Base-by-base conservation (phyloP, 306 rosid genomes). In the Senna siamea region DNA sequence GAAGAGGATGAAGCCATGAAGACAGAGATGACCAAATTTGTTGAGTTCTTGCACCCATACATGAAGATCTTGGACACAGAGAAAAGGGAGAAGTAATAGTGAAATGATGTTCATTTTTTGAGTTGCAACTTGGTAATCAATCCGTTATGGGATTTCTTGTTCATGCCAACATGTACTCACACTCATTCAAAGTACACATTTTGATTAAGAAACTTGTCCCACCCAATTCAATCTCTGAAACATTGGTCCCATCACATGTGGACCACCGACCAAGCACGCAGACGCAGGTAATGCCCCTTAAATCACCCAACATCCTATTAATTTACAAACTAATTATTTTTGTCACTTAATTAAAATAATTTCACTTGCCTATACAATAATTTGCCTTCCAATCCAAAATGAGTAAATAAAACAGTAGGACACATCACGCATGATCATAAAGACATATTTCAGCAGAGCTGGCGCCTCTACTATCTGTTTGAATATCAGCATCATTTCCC, bases 401-500 rank as follows among this genome's bases (percentile, higher is more conserved):
- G 43, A 4, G 53, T 40, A 38, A 62, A 44, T 15, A 62, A 64
- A 71, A 58, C 43, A 58, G 17, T 22, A 2, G 11, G 14, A 23
- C 69, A 75, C 13, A 0, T 58, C 19, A 26, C 20, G 12, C 63
- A n/a, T 50, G 55, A 9, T 17, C 70, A 68, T 69, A n/a, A 74
- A 70, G 48, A 74, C 44, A 40, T 66, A 58, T 78, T 78, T 79
- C 82, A 53, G 46, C 92, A 78, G 70, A 56, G 92, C 92, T 83
- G 87, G 81, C 81, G 86, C 81, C 73, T 83, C 79, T 61, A 1
- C 2, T 26, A 26, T 26, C 30, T 26, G 30, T 84, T 84, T 80
- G 80, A 88, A 73, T 83, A 63, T 86, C 78, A 75, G 90, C 91
- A 81, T 86, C 91, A 84, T 82, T 93, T 87, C 93, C 96, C 82